Conservation (phyloP, 2,329 filamentous ascomycete species). For the Epichloe sibirici region DNA sequence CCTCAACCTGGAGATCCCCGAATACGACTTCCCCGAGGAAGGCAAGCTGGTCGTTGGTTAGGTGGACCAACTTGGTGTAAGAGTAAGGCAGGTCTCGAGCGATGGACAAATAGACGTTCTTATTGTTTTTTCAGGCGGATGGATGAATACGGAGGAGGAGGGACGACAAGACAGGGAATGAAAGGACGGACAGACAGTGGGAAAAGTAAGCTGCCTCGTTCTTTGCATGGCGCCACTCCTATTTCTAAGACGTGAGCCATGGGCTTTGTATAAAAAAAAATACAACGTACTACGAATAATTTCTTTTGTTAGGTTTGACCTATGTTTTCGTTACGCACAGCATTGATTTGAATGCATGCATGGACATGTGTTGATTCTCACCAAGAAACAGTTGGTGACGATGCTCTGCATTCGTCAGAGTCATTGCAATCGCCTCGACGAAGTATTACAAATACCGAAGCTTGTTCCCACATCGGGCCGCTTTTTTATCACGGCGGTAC, state of each 20-base stretch:
- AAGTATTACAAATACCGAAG: not conserved
- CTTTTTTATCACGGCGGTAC: too few species aligned
- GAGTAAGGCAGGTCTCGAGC: conserved; percentile 8
- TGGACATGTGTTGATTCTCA: too few species aligned
- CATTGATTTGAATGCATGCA: too few species aligned
- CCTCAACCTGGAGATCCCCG: conserved; percentile 90
- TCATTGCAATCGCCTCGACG: not conserved
- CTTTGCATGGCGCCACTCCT: conserved; percentile 15
- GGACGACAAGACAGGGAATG: not conserved
- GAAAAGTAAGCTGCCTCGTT: conserved; percentile 4
- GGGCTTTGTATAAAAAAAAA: conserved; percentile 24
- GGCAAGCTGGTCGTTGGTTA: conserved; percentile 89
- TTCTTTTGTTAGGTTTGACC: not conserved
- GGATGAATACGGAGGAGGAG: conserved; percentile 12
- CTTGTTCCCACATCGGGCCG: too few species aligned
- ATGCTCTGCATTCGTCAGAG: not conserved
- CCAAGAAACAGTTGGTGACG: not conserved
- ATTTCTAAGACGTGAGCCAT: conserved; percentile 24
- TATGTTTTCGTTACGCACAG: not conserved
- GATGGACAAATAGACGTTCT: conserved; percentile 8
- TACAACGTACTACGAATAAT: conserved; percentile 19
- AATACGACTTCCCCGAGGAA: conserved; percentile 87
- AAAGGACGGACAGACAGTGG: not conserved
- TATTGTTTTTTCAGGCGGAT: not conserved
- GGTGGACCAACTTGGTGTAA: conserved; percentile 15